phyloP scores from a whole-genome alignment of 176 grass and related monocot genomes.

The Aegilops umbellulata region DNA sequence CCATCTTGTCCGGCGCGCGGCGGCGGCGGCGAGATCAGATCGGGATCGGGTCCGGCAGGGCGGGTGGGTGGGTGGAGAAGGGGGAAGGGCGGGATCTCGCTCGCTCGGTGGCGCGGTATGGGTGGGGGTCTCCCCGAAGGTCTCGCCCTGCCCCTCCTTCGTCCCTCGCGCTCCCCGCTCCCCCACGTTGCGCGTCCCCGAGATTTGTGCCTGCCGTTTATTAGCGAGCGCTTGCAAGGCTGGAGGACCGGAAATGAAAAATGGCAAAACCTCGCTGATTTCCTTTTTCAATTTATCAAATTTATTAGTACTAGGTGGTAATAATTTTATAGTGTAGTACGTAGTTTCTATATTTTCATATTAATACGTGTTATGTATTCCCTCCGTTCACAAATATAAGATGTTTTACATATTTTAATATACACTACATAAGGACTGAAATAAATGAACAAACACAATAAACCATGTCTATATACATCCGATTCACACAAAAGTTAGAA shows the following conservation, averaged over 20 bases:
- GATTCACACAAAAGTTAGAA: no score
- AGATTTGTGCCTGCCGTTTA: conserved; percentile 49
- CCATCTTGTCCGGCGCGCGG: conserved; percentile 49
- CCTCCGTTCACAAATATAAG: no score
- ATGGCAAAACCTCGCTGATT: background rate
- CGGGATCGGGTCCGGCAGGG: conserved; percentile 31
- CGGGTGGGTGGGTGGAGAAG: conserved; percentile 1
- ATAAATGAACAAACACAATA: no score
- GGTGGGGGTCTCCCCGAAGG: conserved; percentile 19
- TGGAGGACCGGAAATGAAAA: background rate
- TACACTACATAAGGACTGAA: no score
- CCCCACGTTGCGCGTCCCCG: conserved; percentile 28
- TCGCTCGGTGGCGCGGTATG: conserved; percentile 39
- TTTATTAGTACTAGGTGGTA: no score
- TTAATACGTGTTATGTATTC: no score
- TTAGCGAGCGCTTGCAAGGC: conserved; percentile 22
- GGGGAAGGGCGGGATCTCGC: conserved; percentile 36
- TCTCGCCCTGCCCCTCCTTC: conserved; percentile 27
- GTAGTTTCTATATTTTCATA: no score
- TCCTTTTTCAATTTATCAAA: background rate
- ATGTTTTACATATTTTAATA: no score
- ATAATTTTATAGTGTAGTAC: no score
- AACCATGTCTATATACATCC: no score
- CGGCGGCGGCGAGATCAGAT: conserved; percentile 29
- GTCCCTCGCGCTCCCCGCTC: conserved; percentile 28